Base-by-base conservation (phyloP, 129 eudicot species). In the Centaurea solstitialis region DNA sequence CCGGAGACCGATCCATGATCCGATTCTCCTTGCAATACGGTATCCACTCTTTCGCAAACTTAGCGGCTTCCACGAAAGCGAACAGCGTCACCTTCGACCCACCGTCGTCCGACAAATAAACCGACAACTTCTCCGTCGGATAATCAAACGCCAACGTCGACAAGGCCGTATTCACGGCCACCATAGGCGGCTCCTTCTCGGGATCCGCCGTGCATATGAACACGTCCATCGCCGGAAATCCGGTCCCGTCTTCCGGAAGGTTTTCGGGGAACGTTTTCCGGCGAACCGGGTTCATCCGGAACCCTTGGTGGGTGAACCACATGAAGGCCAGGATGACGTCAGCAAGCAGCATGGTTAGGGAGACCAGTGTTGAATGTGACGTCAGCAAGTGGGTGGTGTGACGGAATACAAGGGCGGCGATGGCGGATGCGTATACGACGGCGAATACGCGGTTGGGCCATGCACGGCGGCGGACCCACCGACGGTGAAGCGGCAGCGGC, bases 201-300 rank as follows among this genome's bases (percentile, higher is more conserved):
- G 98, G 90, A 77, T 93, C 98, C 1, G 96, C 93, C 37, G 96
- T 93, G 87, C 96, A 90, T 73, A 93, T 79, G 75, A 93, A 89
- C 35, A 90, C 76, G 59, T 93, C 98, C 45, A 90, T 20, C 5
- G 85, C 86, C 72, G 93, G 94, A 70, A 65, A 87, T 4, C 85
- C 84, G 2, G 28, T 73, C 68, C 61, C 76, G 17, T 47, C 64
- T 10, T 75, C 70, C 2, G 73, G 80, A 9, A 91, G 86, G 64
- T 87, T 87, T 78, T 87, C 90, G 0, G 85, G 89, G 80, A 78
- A 79, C 12, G 83, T 84, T 28, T 41, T 26, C 30, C 88, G 79
- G 30, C 33, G 79, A 15, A 86, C 61, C 0, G 92, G 97, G 26
- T 80, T 85, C 83, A 91, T 66, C 59, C 82, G 87, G 47, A 89